Base-by-base conservation (phyloP, 768 basidiomycete species). In the Tulasnella sp. region DNA sequence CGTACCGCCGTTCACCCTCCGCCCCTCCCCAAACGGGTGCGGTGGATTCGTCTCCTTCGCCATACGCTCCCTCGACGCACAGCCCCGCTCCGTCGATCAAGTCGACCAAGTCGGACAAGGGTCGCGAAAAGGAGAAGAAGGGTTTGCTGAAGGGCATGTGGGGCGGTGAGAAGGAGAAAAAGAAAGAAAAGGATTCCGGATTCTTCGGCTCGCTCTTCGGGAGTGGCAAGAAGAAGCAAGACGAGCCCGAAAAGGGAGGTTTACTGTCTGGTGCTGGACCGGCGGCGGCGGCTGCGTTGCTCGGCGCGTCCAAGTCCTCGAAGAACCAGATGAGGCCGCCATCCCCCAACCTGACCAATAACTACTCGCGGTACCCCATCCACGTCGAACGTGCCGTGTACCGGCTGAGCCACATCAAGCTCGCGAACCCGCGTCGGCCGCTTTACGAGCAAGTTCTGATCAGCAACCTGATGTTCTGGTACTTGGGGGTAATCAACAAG, bases 341-440 rank as follows among this genome's bases (percentile, higher is more conserved):
- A 22, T 75, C 62, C 7, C 72, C 72, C 6, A 41, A 63, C 29
- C 26, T 74, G 44, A 36, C 29, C 32, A 62, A 32, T 16, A 36
- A 35, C 59, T 89, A 86, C 75, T 84, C 95, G 67, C 88, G 97
- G 75, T 95, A 98, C 79, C 97, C 97, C 9, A 98, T 99, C 74
- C 97, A 99, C 77, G 97, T 99, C 75, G 97, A 99, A 79, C 88
- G 97, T 39, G 97, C 97, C 3, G 95, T 99, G 63, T 99, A 99
- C 81, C 86, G 97, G 73, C 83, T 99, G 66, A 95, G 93, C 79
- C 97, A 99, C 78, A 99, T 99, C 84, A 99, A 99, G 80, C 84
- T 99, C 62, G 97, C 97, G 26, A 99, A 98, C 81, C 95, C 97
- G 9, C 86, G 97, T 73, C 86, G 97, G 62, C 95, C 97, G 34